Percentiles rank a stretch among this genome's conserved stretches.
These are phyloP conservation scores for Pseudoperonospora humuli DNA, from an alignment of 352 stramenopile genomes.

Conservation along the genomic window DNA sequence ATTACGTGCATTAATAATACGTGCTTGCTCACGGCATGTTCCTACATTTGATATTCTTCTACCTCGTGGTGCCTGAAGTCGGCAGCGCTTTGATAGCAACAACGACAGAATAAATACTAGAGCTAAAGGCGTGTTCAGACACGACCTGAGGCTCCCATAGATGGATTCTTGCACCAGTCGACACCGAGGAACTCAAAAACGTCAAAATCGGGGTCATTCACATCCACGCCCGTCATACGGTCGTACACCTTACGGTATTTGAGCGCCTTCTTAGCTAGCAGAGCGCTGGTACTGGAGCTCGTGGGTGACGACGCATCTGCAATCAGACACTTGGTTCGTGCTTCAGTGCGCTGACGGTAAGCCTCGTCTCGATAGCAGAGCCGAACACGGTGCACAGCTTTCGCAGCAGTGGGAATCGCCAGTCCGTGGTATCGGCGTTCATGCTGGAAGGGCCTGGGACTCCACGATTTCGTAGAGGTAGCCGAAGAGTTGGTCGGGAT, in stretches of 20 bases:
- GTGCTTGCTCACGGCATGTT: background rate
- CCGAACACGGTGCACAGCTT: slow-evolving; percentile 22
- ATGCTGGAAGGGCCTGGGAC: background rate
- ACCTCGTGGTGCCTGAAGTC: background rate
- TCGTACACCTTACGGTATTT: slow-evolving; percentile 48
- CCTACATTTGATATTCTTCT: background rate
- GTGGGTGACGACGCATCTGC: slow-evolving; percentile 16
- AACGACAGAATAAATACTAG: slow-evolving; percentile 22
- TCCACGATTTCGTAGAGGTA: background rate
- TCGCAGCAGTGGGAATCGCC: background rate
- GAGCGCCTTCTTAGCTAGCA: slow-evolving; percentile 48
- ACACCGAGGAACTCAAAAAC: slow-evolving; percentile 46
- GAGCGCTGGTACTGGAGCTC: slow-evolving; percentile 24
- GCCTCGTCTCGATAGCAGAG: slow-evolving; percentile 39
- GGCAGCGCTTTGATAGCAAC: background rate
- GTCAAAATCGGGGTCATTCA: slow-evolving; percentile 45
- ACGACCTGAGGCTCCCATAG: slow-evolving; percentile 5
- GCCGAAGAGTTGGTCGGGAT: background rate
- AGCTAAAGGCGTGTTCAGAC: background rate
- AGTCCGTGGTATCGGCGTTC: slow-evolving; percentile 1
- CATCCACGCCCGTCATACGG: slow-evolving; percentile 32
- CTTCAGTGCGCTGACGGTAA: slow-evolving; percentile 27
- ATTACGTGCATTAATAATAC: background rate
- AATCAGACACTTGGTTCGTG: slow-evolving; percentile 27
- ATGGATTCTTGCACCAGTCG: slow-evolving; percentile 34